Percentiles rank a stretch among this genome's conserved stretches.
These are phyloP conservation scores for Saccharomycopsis oosterbeekiorum DNA, from an alignment of 805 yeast genomes.

Conservation along the genomic window DNA sequence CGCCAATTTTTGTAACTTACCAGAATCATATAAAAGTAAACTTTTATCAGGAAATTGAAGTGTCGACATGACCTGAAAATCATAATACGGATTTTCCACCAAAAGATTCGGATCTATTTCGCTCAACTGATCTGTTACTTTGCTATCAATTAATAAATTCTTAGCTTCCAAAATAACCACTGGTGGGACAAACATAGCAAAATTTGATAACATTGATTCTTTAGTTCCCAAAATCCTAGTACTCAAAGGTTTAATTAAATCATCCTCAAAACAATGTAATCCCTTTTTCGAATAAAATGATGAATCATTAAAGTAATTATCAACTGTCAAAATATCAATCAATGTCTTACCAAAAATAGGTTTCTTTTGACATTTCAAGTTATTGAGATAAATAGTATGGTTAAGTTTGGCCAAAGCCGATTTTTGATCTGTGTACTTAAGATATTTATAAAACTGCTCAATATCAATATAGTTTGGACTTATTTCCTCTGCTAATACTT, in stretches of 20 bases:
- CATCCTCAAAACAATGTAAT: slow-evolving; percentile 21
- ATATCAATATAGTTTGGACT: slow-evolving; percentile 32
- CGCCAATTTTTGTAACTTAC: slow-evolving; percentile 84
- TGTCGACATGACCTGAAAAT: slow-evolving; percentile 74
- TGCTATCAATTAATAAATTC: slow-evolving; percentile 37
- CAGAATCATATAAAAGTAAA: slow-evolving; percentile 89
- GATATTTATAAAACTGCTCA: slow-evolving; percentile 48
- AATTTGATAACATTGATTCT: slow-evolving; percentile 52
- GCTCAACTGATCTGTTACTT: slow-evolving; percentile 26
- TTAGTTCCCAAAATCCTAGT: slow-evolving; percentile 33
- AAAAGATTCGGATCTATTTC: slow-evolving; percentile 18
- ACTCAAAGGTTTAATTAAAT: slow-evolving; percentile 33
- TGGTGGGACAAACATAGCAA: slow-evolving; percentile 78
- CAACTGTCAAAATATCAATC: slow-evolving; percentile 31
- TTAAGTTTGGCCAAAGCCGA: slow-evolving; percentile 42
- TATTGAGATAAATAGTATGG: slow-evolving; percentile 54
- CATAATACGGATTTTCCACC: slow-evolving; percentile 54
- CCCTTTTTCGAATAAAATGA: slow-evolving; percentile 10
- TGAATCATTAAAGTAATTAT: slow-evolving; percentile 24
- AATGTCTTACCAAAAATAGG: slow-evolving; percentile 64
- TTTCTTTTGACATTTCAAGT: slow-evolving; percentile 49
- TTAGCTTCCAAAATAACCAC: slow-evolving; percentile 70
- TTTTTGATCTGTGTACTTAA: slow-evolving; percentile 42
- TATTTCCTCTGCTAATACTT: slow-evolving; percentile 25
- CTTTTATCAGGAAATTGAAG: slow-evolving; percentile 96